Base-by-base conservation (phyloP, 2,329 filamentous ascomycete genomes). In the Colletotrichum neosansevieriae region DNA sequence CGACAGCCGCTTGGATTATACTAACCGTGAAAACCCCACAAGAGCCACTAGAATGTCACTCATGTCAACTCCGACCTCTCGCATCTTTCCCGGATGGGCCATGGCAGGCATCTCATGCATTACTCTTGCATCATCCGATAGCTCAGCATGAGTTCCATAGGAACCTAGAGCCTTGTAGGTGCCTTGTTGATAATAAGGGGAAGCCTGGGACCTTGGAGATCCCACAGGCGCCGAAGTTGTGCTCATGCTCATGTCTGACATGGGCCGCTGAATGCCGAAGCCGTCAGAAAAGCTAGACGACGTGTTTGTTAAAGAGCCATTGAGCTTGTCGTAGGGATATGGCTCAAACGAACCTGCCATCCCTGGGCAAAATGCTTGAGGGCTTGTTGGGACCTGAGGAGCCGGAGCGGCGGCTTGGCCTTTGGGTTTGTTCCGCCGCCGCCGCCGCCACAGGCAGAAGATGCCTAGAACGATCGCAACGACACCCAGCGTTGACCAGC, bases 81-180 rank as follows among this genome's bases (percentile, higher is more conserved):
- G 15, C 29, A 32, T 24, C 32, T 51, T 32, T 34, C 49, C 9
- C 57, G 45, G 15, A 68, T 68, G n/a, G n/a, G n/a, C n/a, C n/a
- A n/a, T n/a, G 7, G 61, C 61, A 9, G 65, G 65, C 54, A 68
- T 53, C 34, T 68, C 65, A 15, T 68, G 34, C 24, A 65, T 53
- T 29, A 45, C 21, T 15, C 49, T 68, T 10, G 65, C 5, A 1
- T 59, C 36, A 3, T 68, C 54, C 13, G 24, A 45, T 3, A 68
- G 19, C 42, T 68, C 65, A 3, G 64, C 51, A 29, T 40, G 61
- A 3, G 38, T 17, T 17, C 38, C 42, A 19, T 49, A 51, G 1
- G 29, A 17, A 3, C 29, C 15, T 2, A 17, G 49, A 5, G 9
- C 0, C 0, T 29, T 6, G 15, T 51, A n/a, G 2, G 0, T 6